These are phyloP conservation scores for Rhodosporidiobolus sp. DNA, from an alignment of 768 basidiomycete species.

Conservation along the genomic window DNA sequence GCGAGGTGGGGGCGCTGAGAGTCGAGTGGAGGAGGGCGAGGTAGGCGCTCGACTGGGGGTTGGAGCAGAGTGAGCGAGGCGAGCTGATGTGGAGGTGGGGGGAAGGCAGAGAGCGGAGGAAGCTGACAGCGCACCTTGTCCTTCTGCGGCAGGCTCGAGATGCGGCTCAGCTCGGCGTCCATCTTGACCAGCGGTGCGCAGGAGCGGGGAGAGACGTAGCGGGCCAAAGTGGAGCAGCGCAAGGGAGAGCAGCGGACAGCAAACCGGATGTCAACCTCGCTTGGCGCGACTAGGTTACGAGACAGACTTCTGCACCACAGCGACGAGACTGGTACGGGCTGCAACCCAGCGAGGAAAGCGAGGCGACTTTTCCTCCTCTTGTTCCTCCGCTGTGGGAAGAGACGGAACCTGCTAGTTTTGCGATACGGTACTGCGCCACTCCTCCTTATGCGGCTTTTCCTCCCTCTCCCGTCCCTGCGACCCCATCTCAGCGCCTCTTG, in stretches of 20 bases:
- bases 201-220: background rate
- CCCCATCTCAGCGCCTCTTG: conserved; percentile 4
- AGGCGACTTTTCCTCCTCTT: background rate
- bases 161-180: conserved; percentile 25
- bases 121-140: conserved; percentile 65
- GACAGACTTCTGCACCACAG: too few species aligned
- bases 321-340: too few species aligned
- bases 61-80: background rate
- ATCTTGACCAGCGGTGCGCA: background rate
- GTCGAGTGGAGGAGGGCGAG: conserved; percentile 29
- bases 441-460: too few species aligned
- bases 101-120: conserved; percentile 63
- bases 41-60: conserved; percentile 24
- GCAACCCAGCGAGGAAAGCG: background rate
- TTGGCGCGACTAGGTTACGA: background rate
- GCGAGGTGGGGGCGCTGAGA: conserved; percentile 13
- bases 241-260: background rate
- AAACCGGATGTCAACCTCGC: background rate
- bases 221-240: background rate
- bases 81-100: conserved; percentile 17
- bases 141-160: conserved; percentile 57
- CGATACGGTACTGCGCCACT: background rate
- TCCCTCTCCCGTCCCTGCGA: too few species aligned
- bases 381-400: too few species aligned
- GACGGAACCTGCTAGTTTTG: background rate